Conservation (phyloP, 805 yeast species). For the Hyphopichia homilentoma region DNA sequence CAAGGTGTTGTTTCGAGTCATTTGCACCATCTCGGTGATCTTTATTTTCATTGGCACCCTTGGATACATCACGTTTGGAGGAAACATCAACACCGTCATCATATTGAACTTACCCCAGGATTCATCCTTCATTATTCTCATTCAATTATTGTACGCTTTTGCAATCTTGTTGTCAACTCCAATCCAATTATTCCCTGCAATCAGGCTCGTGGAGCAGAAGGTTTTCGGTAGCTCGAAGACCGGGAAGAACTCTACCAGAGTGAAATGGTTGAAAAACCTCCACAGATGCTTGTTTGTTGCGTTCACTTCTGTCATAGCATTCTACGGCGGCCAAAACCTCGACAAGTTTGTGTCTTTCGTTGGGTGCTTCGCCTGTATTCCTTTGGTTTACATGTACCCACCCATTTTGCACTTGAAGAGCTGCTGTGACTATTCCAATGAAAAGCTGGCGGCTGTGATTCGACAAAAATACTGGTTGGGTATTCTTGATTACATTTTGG, state of each 20-base stretch:
- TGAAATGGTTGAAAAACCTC: slow-evolving; percentile 67
- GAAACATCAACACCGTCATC: slow-evolving; percentile 60
- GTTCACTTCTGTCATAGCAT: slow-evolving; percentile 55
- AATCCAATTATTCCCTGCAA: slow-evolving; percentile 76
- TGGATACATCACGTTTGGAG: slow-evolving; percentile 71
- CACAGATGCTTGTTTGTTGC: slow-evolving; percentile 54
- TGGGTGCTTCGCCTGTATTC: slow-evolving; percentile 83
- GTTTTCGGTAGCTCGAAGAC: slow-evolving; percentile 44
- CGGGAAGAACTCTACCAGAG: slow-evolving; percentile 50
- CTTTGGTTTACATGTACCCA: slow-evolving; percentile 82
- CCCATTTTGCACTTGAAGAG: slow-evolving; percentile 68
- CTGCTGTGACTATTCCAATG: slow-evolving; percentile 31
- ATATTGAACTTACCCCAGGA: slow-evolving; percentile 69
- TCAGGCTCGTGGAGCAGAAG: slow-evolving; percentile 64
- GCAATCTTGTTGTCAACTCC: slow-evolving; percentile 80
- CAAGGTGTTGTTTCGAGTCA: slow-evolving; percentile 55
- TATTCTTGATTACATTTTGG: slow-evolving; percentile 44
- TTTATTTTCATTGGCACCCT: slow-evolving; percentile 63
- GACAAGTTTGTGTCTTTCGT: slow-evolving; percentile 76
- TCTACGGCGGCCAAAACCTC: slow-evolving; percentile 63
- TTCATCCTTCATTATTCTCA: slow-evolving; percentile 55
- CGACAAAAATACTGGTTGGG: slow-evolving; percentile 37
- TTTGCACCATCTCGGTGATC: slow-evolving; percentile 56
- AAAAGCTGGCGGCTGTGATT: slow-evolving; percentile 11
- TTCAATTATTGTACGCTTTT: slow-evolving; percentile 68